phyloP scores from a whole-genome alignment of 805 yeast genomes.

The Wickerhamiella kurtzmanii region DNA sequence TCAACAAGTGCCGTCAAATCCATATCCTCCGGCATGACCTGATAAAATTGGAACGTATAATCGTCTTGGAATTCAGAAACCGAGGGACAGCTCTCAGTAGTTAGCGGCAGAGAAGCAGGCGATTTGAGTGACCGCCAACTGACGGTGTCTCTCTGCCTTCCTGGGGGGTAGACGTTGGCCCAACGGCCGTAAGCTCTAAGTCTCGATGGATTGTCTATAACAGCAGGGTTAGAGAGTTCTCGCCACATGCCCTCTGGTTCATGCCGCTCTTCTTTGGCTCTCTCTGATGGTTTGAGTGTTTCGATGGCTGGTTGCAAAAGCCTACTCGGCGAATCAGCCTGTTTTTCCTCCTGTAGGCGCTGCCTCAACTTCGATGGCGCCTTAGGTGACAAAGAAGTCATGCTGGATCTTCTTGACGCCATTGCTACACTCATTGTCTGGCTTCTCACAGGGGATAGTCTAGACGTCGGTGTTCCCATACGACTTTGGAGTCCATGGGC shows the following conservation, averaged over 20 bases:
- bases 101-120: constrained; percentile 84
- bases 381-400: background rate
- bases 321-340: background rate
- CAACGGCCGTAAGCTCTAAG: constrained; percentile 67
- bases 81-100: constrained; percentile 66
- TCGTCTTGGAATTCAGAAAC: constrained; percentile 52
- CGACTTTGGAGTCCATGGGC: background rate
- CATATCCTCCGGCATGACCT: constrained; percentile 22
- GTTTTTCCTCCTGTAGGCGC: background rate
- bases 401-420: background rate
- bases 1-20: constrained; percentile 44
- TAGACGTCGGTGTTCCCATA: background rate
- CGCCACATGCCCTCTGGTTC: constrained; percentile 37
- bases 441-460: background rate
- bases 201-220: constrained; percentile 34
- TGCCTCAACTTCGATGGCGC: background rate
- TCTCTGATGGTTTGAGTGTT: background rate
- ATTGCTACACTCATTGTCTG: background rate
- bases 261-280: background rate
- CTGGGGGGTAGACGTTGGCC: constrained; percentile 78
- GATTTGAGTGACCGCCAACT: constrained; percentile 90
- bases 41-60: constrained; percentile 73
- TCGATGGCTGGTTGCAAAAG: background rate
- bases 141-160: constrained; percentile 49
- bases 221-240: constrained; percentile 61